These are phyloP conservation scores for Diversispora epigaea DNA, from an alignment of 192 early-diverging fungal genomes.

Conservation along the genomic window DNA sequence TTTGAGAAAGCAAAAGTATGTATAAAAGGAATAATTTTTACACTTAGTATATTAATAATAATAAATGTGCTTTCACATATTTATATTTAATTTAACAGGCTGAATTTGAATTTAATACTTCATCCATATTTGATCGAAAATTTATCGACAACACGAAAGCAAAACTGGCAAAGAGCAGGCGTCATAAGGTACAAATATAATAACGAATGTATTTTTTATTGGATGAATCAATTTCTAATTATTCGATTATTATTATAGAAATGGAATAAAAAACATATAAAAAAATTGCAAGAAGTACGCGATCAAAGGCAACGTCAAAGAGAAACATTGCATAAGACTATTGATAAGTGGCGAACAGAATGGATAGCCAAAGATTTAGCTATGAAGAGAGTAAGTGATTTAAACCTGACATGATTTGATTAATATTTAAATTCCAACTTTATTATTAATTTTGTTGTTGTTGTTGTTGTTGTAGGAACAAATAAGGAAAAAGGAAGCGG, in stretches of 20 bases:
- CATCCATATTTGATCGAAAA: background rate
- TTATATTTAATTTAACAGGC: background rate
- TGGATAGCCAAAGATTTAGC: constrained; percentile 31
- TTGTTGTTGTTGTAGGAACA: constrained; percentile 22
- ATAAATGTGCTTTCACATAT: background rate
- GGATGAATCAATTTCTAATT: background rate
- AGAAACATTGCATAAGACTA: constrained; percentile 35
- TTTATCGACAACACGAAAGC: constrained; percentile 8
- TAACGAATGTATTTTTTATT: background rate
- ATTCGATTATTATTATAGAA: constrained; percentile 12
- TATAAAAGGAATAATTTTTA: background rate
- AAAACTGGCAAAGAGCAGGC: constrained; percentile 27
- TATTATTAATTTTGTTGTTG: background rate
- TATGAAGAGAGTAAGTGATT: constrained; percentile 29
- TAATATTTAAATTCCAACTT: background rate
- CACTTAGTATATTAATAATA: background rate
- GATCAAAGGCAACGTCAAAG: constrained; percentile 32
- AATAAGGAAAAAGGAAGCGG: constrained; percentile 27
- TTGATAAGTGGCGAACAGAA: constrained; percentile 37
- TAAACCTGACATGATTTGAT: background rate
- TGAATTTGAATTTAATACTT: background rate
- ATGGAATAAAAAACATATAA: constrained; percentile 36
- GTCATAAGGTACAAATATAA: constrained; percentile 24
- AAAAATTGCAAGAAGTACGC: constrained; percentile 30
- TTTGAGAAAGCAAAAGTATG: no score